Evolutionary conservation across 257 asterid genomes (phyloP), one percentile per base, ranked within the genome.

Genomic region (Primulina eburnea): DNA sequence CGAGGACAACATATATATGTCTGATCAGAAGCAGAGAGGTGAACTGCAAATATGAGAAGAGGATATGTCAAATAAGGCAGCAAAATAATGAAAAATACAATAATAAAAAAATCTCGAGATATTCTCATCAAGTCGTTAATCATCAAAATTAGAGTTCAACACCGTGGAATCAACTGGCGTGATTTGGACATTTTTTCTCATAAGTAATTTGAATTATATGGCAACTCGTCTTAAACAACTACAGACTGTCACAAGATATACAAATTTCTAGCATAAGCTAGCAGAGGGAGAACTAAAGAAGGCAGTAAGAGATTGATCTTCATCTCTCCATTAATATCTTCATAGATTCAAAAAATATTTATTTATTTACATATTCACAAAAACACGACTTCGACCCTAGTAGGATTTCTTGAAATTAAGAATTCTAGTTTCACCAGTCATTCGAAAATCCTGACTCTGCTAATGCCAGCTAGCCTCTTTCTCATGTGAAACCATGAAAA

Each of bases 21-120:
- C 57, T 16, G 57, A 16, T 68, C 69, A 82, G 76, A 30, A 78
- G 83, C 65, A 82, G 62, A 73, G 83, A 83, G 11, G 81, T 82
- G 14, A 82, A 67, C 86, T 81, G 83, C 82, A 69, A n/a, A 64
- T 8, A 60, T 37, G 35, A 58, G 35, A 38, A 4, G 18, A 34
- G 33, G 28, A 12, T 20, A 26, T 17, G n/a, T 38, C 43, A 47
- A 59, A 61, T 16, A 4, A 1, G 12, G 6, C 29, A 8, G 2
- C 11, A 16, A 10, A 29, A 11, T 4, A 26, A 26, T 1, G 7
- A 14, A 11, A 11, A 29, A 3, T 10, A 43, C 53, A 43, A 6
- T 43, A 12, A 43, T 43, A 4, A 47, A 16, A 47, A 47, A 47
- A 47, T 16, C 7, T 16, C 2, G 1, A 4, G 18, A 47, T 47